A percentile compares a stretch with the other conserved stretches of the same genome.
Conservation (phyloP, 352 stramenopile genomes). For the Phytophthora fragariae region DNA sequence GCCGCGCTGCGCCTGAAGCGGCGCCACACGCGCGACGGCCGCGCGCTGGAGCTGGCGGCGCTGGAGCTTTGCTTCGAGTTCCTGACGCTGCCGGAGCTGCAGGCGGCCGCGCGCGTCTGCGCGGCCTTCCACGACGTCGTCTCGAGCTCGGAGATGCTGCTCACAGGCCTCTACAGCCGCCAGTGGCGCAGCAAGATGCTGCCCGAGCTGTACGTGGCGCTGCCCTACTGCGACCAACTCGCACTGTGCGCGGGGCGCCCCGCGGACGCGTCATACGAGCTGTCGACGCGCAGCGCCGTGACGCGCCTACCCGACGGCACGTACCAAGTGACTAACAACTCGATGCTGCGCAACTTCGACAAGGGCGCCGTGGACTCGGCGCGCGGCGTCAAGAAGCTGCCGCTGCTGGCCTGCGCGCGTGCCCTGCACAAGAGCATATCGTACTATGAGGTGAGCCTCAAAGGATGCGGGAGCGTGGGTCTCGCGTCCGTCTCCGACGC, state of each 20-base stretch:
- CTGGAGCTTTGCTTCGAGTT: constrained; percentile 85
- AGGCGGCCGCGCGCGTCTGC: constrained; percentile 53
- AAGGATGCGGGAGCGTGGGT: constrained; percentile 80
- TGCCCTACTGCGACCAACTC: constrained; percentile 58
- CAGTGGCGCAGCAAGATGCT: constrained; percentile 56
- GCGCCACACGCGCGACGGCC: constrained; percentile 22
- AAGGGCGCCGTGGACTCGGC: constrained; percentile 78
- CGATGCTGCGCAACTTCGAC: constrained; percentile 82
- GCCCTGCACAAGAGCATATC: constrained; percentile 62
- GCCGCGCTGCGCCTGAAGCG: constrained; percentile 26
- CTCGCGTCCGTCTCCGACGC: constrained; percentile 72
- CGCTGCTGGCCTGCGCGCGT: constrained; percentile 58
- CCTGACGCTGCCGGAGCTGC: constrained; percentile 60
- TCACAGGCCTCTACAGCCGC: constrained; percentile 67
- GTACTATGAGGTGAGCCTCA: constrained; percentile 85
- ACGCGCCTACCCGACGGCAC: constrained; percentile 48
- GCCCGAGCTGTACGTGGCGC: constrained; percentile 42
- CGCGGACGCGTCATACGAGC: constrained; percentile 38
- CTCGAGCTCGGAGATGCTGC: constrained; percentile 46
- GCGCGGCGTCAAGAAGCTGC: constrained; percentile 59
- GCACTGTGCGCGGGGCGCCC: constrained; percentile 50
- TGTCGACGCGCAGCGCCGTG: constrained; percentile 72
- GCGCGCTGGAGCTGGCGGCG: constrained; percentile 51
- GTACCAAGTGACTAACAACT: constrained; percentile 79
- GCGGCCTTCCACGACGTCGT: constrained; percentile 69